Evolutionary conservation across 2,329 filamentous ascomycete genomes (phyloP), one percentile per base, ranked within the genome.

Genomic region (Curvularia eragrostidis): DNA sequence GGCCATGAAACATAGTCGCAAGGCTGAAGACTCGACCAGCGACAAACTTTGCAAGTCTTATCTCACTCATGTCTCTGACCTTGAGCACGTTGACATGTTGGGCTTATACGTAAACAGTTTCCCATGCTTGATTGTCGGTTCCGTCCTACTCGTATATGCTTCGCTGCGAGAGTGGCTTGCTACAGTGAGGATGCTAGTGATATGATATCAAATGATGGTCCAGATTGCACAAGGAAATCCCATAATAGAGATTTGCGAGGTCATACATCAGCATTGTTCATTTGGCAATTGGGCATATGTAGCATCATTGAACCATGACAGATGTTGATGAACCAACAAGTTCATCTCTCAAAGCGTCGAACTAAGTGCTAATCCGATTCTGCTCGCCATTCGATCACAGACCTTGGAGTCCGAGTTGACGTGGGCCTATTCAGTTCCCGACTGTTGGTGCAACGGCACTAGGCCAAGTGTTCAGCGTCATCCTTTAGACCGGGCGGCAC

Each of bases 401-500:
- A 15, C 5, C 6, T 15, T n/a, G 32, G n/a, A 15, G 15, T 34
- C 32, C 32, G 32, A 34, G 15, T 52, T 52, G 48, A 56, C 32
- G 39, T 46, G 32, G 28, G 39, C 36, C 13, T 24, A 9, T n/a
- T 30, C 38, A 23, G 26, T 34, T 13, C 39, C 48, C 6, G 5
- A 34, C 32, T 19, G 18, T 52, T 41, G 30, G 53, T 52, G 48
- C 41, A 39, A 52, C 48, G 39, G 41, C 39, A 52, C 53, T 28
- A 46, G 9, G 30, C 21, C 19, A 30, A 32, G 39, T 51, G 41
- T 23, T 21, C 34, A 15, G 36, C 23, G 13, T 38, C 23, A 21
- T 15, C 18, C 30, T 41, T 26, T 2, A 3, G n/a, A n/a, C n/a
- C n/a, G n/a, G n/a, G n/a, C n/a, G n/a, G n/a, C n/a, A n/a, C n/a